Conservation (phyloP, 768 basidiomycete genomes). For the Boletellus emodensis region DNA sequence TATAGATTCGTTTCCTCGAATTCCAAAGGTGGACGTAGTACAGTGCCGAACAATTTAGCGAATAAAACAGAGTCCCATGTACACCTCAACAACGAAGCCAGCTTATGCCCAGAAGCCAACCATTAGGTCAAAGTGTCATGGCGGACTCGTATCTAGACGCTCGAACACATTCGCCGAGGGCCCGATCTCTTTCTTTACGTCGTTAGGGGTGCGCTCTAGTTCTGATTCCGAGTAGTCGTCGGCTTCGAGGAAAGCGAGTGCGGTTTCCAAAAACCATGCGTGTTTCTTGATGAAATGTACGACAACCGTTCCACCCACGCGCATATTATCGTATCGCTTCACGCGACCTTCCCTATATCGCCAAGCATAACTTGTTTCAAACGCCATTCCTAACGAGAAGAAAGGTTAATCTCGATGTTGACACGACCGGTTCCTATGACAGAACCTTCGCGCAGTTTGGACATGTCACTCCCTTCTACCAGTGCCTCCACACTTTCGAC, state of each 20-base stretch:
- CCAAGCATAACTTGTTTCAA: slow-evolving; percentile 67
- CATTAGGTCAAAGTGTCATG: background rate
- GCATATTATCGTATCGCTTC: slow-evolving; percentile 59
- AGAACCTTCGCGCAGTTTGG: slow-evolving; percentile 60
- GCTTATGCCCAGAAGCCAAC: background rate
- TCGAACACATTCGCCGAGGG: slow-evolving; percentile 20
- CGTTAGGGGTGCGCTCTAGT: slow-evolving; percentile 12
- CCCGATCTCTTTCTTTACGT: slow-evolving; percentile 18
- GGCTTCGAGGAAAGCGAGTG: slow-evolving; percentile 80
- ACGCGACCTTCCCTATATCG: slow-evolving; percentile 64
- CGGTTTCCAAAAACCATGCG: slow-evolving; percentile 95
- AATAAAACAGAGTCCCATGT: slow-evolving; percentile 18
- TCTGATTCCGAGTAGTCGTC: slow-evolving; percentile 58
- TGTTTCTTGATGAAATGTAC: slow-evolving; percentile 98
- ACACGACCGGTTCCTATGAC: background rate
- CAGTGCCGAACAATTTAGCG: slow-evolving; percentile 11
- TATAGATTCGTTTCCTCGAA: slow-evolving; percentile 4
- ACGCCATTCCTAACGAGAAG: slow-evolving; percentile 44
- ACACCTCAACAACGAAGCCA: background rate
- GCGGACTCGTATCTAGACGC: slow-evolving; percentile 8
- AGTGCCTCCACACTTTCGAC: slow-evolving; percentile 83
- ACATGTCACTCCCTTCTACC: slow-evolving; percentile 89
- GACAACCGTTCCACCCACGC: slow-evolving; percentile 88
- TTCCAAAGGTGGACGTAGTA: slow-evolving; percentile 6
- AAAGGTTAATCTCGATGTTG: background rate